phyloP scores from a whole-genome alignment of 1,284 basidiomycete genomes.

The Cerrena zonata region DNA sequence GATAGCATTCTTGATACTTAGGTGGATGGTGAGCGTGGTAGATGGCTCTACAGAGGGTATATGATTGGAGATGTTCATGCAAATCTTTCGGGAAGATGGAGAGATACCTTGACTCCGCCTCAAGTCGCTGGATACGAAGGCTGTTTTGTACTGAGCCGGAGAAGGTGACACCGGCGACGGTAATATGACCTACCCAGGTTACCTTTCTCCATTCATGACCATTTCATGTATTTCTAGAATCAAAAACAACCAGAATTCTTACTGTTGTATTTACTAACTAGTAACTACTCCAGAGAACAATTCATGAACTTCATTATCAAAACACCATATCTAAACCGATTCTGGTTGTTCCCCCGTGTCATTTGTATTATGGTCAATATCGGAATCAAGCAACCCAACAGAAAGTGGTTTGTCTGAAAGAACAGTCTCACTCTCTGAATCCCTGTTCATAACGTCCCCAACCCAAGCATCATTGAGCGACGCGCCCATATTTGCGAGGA shows the following conservation, averaged over 20 bases:
- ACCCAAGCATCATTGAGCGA: background rate
- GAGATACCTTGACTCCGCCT: conserved; percentile 60
- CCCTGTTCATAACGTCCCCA: background rate
- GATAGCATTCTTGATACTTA: conserved; percentile 23
- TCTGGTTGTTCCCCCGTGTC: too few relatives aligned
- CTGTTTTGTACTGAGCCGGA: conserved; percentile 66
- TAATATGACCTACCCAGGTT: too few relatives aligned
- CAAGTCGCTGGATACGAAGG: conserved; percentile 64
- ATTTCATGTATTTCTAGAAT: too few relatives aligned
- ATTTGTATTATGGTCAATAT: too few relatives aligned
- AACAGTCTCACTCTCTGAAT: background rate
- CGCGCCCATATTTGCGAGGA: background rate
- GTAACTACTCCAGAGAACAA: too few relatives aligned
- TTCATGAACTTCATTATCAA: too few relatives aligned
- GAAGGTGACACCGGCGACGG: conserved; percentile 34
- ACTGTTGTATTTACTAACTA: too few relatives aligned
- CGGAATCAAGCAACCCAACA: background rate
- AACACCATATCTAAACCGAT: too few relatives aligned
- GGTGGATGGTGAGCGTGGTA: conserved; percentile 63
- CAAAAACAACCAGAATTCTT: too few relatives aligned
- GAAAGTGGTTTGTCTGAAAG: background rate
- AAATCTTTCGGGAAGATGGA: conserved; percentile 66
- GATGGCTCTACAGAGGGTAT: conserved; percentile 73
- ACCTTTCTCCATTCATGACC: too few relatives aligned
- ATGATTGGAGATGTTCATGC: conserved; percentile 60